These are phyloP conservation scores for Murraya paniculata DNA, from an alignment of 345 rosid species.

Conservation along the genomic window DNA sequence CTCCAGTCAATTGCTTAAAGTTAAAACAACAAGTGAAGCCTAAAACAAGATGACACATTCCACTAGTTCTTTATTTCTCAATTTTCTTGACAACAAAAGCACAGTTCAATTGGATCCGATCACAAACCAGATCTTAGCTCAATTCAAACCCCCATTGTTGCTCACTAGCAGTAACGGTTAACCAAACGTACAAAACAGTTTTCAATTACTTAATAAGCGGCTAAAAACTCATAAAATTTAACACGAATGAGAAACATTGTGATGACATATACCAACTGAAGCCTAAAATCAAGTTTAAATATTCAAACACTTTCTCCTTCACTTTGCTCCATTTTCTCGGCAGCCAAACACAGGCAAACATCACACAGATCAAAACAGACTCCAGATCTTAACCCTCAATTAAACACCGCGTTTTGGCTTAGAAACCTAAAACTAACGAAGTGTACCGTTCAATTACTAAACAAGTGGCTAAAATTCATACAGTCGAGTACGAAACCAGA, in stretches of 20 bases:
- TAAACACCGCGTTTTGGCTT: neutral
- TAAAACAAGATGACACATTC: neutral
- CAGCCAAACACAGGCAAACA: neutral
- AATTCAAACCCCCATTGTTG: neutral
- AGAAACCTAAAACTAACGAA: neutral
- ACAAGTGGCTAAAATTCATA: slow-evolving; percentile 1
- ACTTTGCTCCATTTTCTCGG: neutral
- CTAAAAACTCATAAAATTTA: neutral
- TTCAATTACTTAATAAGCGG: neutral
- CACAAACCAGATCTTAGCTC: slow-evolving; percentile 9
- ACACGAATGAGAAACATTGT: neutral
- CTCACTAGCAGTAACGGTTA: neutral
- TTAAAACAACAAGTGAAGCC: neutral
- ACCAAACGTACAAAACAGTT: neutral
- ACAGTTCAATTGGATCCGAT: neutral
- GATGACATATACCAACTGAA: neutral
- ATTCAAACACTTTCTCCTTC: neutral
- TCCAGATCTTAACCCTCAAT: slow-evolving; percentile 18
- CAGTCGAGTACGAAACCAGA: neutral
- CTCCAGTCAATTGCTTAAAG: neutral
- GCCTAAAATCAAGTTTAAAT: neutral
- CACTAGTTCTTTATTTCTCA: neutral
- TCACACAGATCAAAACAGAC: slow-evolving; percentile 8
- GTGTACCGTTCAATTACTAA: neutral
- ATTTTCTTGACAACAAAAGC: neutral